A percentile compares a stretch with the other conserved stretches of the same genome.
Conservation (phyloP, 306 rosid species). For the Glycine soja region DNA sequence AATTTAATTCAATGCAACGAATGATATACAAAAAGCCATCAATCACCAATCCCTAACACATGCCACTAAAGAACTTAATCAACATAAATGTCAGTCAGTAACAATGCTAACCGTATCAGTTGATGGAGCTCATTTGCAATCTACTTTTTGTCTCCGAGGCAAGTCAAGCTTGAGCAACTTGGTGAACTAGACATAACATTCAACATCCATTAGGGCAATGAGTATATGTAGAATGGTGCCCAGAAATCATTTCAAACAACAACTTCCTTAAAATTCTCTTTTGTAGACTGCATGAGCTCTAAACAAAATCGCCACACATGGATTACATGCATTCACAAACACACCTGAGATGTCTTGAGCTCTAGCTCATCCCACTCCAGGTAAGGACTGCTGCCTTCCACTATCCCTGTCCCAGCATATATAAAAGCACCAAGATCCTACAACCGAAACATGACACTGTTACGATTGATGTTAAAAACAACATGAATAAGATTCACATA, state of each 20-base stretch:
- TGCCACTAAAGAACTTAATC: slow-evolving; percentile 2
- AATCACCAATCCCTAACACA: slow-evolving; percentile 15
- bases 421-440: slow-evolving; percentile 83
- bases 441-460: slow-evolving; percentile 33
- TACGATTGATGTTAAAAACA: slow-evolving; percentile 13
- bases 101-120: slow-evolving; percentile 50
- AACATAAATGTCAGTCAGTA: not conserved
- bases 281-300: not conserved
- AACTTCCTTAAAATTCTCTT: not conserved
- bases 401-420: slow-evolving; percentile 97
- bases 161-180: slow-evolving; percentile 82
- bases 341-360: slow-evolving; percentile 91
- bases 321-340: slow-evolving; percentile 19
- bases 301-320: not conserved
- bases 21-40: not conserved
- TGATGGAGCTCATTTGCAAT: slow-evolving; percentile 49
- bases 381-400: slow-evolving; percentile 86
- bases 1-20: not conserved
- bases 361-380: slow-evolving; percentile 95
- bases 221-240: slow-evolving; percentile 18
- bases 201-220: slow-evolving; percentile 40
- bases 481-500: not conserved
- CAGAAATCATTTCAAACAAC: slow-evolving; percentile 39
- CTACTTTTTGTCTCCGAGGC: slow-evolving; percentile 60
- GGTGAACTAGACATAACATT: slow-evolving; percentile 66